These are phyloP conservation scores for Colletotrichum spaethianum DNA, from an alignment of 2,329 filamentous ascomycete species.

Conservation along the genomic window DNA sequence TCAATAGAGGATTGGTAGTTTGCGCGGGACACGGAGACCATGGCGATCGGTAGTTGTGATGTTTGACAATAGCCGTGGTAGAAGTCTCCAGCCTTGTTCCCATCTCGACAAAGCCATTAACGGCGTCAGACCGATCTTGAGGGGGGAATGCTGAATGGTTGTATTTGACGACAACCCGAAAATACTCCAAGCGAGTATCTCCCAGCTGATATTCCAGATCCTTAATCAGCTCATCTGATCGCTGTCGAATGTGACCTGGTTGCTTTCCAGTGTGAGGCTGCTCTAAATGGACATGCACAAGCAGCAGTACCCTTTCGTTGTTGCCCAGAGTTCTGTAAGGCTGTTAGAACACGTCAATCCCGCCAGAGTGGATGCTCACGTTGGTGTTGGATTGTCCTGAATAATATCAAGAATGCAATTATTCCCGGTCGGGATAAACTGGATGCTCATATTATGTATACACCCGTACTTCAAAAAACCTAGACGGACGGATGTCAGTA, in stretches of 20 bases:
- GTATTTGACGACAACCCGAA: constrained; percentile 68
- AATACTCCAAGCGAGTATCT: constrained; percentile 61
- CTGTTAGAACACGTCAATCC: constrained; percentile 3
- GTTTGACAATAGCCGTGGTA: constrained; percentile 64
- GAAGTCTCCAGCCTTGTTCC: constrained; percentile 68
- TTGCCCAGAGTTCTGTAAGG: constrained; percentile 56
- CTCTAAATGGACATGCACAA: constrained; percentile 61
- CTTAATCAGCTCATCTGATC: constrained; percentile 70
- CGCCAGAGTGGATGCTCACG: constrained; percentile 49
- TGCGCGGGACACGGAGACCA: constrained; percentile 64
- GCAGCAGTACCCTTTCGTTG: constrained; percentile 61
- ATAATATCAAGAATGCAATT: constrained; percentile 57
- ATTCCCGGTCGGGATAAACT: constrained; percentile 60
- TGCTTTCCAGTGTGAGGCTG: constrained; percentile 23
- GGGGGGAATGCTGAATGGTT: constrained; percentile 69
- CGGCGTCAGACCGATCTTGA: constrained; percentile 44
- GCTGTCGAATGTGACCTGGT: constrained; percentile 51
- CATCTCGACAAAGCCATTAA: constrained; percentile 54
- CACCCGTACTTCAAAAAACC: constrained; percentile 58
- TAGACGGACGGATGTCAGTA: constrained; percentile 5
- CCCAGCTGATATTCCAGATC: constrained; percentile 72
- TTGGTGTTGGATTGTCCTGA: constrained; percentile 59
- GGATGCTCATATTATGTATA: constrained; percentile 63
- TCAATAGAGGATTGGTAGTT: constrained; percentile 56
- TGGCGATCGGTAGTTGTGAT: constrained; percentile 62